Base-by-base conservation (phyloP, 331 rosid species). In the Malus hybrid region DNA sequence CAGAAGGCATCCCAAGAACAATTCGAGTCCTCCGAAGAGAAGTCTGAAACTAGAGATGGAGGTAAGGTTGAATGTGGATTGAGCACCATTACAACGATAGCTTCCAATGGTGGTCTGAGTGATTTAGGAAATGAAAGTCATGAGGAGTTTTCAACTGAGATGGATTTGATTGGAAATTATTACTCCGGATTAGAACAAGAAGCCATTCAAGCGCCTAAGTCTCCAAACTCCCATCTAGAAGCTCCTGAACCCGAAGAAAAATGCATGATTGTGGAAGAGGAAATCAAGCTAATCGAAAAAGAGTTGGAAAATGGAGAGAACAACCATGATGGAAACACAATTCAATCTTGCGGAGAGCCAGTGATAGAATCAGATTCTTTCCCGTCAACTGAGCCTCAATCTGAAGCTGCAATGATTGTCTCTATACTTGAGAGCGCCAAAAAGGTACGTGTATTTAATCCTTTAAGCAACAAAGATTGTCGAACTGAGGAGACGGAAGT, bases 181-280 rank as follows among this genome's bases (percentile, higher is more conserved):
- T 67, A 75, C 72, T n/a, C 82, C 22, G 69, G 57, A 55, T 71
- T 70, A 34, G 67, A 61, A 54, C 64, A 79, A 44, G 89, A 87
- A 77, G 76, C 78, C 56, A n/a, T 22, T 28, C 19, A 59, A 61
- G 61, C 24, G 77, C 50, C 76, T 42, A 71, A 70, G 62, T 29
- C 67, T 32, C 61, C 20, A 24, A 70, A 64, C 27, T 44, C 71
- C 24, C 24, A 69, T 12, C 46, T 55, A 67, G 77, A 73, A 73
- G 81, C 67, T 77, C 60, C 67, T 61, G 83, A 83, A 71, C 33
- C 36, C 4, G 84, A 79, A 73, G 85, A 80, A 22, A 84, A 72
- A 71, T 19, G 56, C 85, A 76, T 67, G 67, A 76, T 73, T 67
- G 44, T 77, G 28, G 11, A 67, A 55, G 87, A 79, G 70, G 89